Evolutionary conservation across 345 rosid genomes (phyloP), one percentile per base, ranked within the genome.

Genomic region (Fremontodendron californicum): DNA sequence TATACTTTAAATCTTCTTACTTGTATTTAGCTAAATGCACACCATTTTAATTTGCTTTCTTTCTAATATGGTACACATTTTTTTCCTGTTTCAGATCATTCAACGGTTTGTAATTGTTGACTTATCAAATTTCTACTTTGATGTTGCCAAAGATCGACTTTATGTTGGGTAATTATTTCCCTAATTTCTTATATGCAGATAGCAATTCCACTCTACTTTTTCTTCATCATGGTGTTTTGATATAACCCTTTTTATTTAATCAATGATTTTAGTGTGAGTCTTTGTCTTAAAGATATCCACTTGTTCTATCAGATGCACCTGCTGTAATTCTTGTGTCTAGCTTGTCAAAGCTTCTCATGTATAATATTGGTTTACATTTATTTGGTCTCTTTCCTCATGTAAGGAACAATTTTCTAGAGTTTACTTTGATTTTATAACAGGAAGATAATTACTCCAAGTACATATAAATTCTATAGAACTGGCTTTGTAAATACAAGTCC

Each of bases 81-180:
- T 27, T 51, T 78, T 78, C 43, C 43, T 81, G 66, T 84, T 85
- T 77, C 94, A 93, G 98, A 88, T 87, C 78, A 82, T 93, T 61
- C 98, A 93, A 73, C 90, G 96, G 69, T 91, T 93, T 82, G 92
- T 90, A 29, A 87, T 91, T 83, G 94, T 93, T 77, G 98, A 94
- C 83, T 85, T 93, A 54, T 94, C 98, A 61, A 94, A 91, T 86
- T 94, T 94, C 88, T 94, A 94, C 80, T 94, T 94, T 45, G 98
- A 94, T 79, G 87, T 93, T 75, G 97, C 98, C 69, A 94, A 93
- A 86, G 98, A 94, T 88, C 92, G 98, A 74, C 96, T 94, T 35
- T 93, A 94, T 82, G 95, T 93, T 37, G 98, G 98, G 98, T 94
- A 93, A 89, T 77, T 64, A 37, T 83, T 57, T 58, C 81, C 85